phyloP scores from a whole-genome alignment of 345 rosid species.

The Eutrema japonicum region DNA sequence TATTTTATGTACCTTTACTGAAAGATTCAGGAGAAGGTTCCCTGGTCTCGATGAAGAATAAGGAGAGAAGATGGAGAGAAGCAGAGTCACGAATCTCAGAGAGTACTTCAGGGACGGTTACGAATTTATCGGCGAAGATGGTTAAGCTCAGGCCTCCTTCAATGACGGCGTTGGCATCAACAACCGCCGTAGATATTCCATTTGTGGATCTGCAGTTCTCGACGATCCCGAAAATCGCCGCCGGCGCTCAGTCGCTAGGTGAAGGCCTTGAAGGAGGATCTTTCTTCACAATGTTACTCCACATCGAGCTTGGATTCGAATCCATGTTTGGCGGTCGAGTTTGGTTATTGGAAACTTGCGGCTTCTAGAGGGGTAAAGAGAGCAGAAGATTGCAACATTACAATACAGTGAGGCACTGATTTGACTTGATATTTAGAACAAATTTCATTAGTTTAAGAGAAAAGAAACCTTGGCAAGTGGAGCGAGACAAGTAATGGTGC shows the following conservation, averaged over 20 bases:
- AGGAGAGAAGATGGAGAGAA: conserved; percentile 78
- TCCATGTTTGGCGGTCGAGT: conserved; percentile 11
- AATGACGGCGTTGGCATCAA: conserved; percentile 91
- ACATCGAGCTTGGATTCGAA: conserved; percentile 53
- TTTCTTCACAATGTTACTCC: conserved; percentile 75
- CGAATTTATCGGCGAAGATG: conserved; percentile 68
- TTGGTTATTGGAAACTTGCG: no score
- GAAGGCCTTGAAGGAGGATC: conserved; percentile 38
- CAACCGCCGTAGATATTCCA: conserved; percentile 71
- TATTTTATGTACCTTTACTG: conserved; percentile 55
- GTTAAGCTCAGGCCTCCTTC: conserved; percentile 65
- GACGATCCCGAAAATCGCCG: conserved; percentile 45
- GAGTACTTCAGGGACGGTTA: conserved; percentile 82
- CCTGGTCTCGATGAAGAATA: conserved; percentile 60
- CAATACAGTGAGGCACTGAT: no score
- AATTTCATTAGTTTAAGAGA: no score
- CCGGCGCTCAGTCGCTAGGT: conserved; percentile 11
- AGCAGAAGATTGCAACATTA: no score
- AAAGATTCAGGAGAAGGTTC: conserved; percentile 89
- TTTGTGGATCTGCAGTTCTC: conserved; percentile 71
- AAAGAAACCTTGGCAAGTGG: no score
- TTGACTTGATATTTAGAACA: no score
- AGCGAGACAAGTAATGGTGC: no score
- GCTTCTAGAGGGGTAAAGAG: no score
- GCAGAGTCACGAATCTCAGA: conserved; percentile 85